Conservation (phyloP, 148 eudicot genomes). For the Rhododendron henanense region DNA sequence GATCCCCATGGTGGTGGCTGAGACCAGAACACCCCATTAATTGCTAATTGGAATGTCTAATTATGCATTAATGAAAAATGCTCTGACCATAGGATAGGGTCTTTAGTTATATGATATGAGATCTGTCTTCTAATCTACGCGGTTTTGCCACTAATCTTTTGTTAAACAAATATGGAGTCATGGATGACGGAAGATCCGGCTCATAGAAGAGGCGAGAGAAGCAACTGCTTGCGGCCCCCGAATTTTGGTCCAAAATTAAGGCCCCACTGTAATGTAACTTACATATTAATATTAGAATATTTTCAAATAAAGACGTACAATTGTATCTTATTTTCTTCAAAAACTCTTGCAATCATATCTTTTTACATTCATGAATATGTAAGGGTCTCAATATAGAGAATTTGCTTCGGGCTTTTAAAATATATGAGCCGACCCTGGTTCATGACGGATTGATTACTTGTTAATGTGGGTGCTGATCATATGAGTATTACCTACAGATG, state of each 20-base stretch:
- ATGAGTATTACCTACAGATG: too few species aligned
- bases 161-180: neutral
- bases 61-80: neutral
- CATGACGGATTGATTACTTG: neutral
- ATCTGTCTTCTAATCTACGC: conserved; percentile 9
- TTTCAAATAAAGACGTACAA: too few species aligned
- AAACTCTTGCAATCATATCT: too few species aligned
- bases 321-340: too few species aligned
- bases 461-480: neutral
- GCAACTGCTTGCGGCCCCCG: accelerated
- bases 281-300: too few species aligned
- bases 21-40: conserved; percentile 8
- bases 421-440: too few species aligned
- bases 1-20: conserved; percentile 29
- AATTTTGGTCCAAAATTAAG: too few species aligned
- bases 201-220: too few species aligned
- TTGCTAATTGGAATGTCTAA: neutral
- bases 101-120: neutral
- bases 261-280: too few species aligned
- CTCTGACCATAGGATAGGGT: neutral
- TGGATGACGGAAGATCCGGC: neutral
- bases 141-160: neutral
- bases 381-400: too few species aligned
- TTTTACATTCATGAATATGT: too few species aligned
- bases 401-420: too few species aligned